Base-by-base conservation (phyloP, 495 filamentous ascomycete genomes). In the Penicillium odoratum region DNA sequence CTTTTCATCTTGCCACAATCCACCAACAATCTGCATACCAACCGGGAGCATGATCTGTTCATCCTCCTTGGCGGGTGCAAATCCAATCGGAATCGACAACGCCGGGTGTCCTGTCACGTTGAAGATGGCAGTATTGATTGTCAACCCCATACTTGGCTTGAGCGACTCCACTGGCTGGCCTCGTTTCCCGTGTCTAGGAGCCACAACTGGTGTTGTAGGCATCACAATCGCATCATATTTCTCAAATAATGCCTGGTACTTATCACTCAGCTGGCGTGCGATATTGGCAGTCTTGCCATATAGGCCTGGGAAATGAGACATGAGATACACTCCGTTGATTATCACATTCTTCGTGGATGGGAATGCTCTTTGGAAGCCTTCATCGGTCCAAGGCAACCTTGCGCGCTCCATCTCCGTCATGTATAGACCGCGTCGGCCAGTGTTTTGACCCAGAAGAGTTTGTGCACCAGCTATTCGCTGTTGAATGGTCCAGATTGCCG, bases 71-170 rank as follows among this genome's bases (percentile, higher is more conserved):
- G 77, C 72, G 1, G 73, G 65, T 6, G 74, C 71, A 59, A 80
- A 76, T 0, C 83, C 83, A 44, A 83, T 70, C 0, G 84, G 85
- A 21, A 86, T 68, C 3, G 77, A 78, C 48, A 88, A 58, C 1
- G 80, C 83, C 0, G 84, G 83, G 64, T 85, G 84, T 0, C 83
- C 83, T 0, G 82, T 81, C 25, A 74, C 69, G 69, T 87, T 80
- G 57, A 85, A 85, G 13, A 78, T 71, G 34, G 78, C 76, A 6
- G 83, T 86, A 56, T 86, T 85, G 18, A 73, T 74, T 2, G 80
- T 77, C 33, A 81, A 57, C 0, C 81, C 80, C 51, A 74, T 72
- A 16, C 74, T 73, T 18, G 72, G 70, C 15, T 63, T 61, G 29
- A 81, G 45, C 38, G 76, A 74, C 33, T 73, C 71, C 51, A 79